phyloP scores from a whole-genome alignment of 2,329 filamentous ascomycete genomes.

The Alternaria arbusti region DNA sequence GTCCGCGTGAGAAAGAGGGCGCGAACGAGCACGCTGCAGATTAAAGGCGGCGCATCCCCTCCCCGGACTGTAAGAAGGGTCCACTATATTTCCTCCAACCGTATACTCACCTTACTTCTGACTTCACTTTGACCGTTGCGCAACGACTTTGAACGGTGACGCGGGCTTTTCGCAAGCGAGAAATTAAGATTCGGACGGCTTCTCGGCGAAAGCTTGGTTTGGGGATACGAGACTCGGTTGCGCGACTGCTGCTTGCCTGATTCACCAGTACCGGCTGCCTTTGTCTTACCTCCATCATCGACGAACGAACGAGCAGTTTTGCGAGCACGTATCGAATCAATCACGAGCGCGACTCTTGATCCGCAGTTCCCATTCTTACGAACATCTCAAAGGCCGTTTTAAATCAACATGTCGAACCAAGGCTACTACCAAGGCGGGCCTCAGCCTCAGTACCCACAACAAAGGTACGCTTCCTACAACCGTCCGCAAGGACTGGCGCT shows the following conservation, averaged over 20 bases:
- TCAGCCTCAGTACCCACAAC: constrained; percentile 48
- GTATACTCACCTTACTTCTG: background rate
- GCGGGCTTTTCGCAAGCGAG: background rate
- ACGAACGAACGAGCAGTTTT: background rate
- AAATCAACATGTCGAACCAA: constrained; percentile 39
- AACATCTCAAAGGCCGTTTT: background rate
- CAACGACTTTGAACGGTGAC: background rate
- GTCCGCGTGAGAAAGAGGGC: constrained; percentile 5
- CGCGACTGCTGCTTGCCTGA: background rate
- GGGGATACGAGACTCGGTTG: background rate
- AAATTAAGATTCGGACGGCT: background rate
- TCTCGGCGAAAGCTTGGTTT: background rate
- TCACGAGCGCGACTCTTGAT: background rate
- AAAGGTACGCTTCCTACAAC: constrained; percentile 28
- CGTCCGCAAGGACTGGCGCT: background rate
- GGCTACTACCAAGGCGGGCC: constrained; percentile 47
- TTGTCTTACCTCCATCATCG: background rate
- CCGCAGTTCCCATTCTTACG: background rate
- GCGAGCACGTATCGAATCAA: background rate
- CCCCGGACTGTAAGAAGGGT: background rate
- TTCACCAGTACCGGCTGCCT: background rate
- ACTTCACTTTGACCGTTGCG: background rate
- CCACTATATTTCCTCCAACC: background rate
- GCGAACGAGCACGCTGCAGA: background rate
- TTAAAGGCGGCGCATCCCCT: background rate